Conservation (phyloP, 1,139 yeast species). For the Scheffersomyces stambukii region DNA sequence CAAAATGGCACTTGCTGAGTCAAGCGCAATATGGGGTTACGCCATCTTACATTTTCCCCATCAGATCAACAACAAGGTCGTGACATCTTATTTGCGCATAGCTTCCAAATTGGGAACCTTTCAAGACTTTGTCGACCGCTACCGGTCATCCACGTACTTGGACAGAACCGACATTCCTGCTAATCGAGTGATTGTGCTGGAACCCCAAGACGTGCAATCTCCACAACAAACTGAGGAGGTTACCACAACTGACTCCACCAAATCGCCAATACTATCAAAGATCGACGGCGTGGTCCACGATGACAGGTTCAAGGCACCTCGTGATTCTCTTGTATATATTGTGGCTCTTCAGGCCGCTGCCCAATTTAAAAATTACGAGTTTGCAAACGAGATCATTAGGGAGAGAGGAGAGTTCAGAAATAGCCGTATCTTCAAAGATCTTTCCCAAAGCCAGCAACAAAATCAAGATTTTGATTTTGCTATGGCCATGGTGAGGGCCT, state of each 20-base stretch:
- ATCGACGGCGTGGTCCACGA: conserved; percentile 4
- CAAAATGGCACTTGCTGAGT: conserved; percentile 60
- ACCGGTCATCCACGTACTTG: conserved; percentile 43
- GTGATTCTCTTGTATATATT: conserved; percentile 55
- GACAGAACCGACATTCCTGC: conserved; percentile 23
- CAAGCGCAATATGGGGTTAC: conserved; percentile 72
- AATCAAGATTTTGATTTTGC: conserved; percentile 68
- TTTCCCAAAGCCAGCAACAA: conserved; percentile 38
- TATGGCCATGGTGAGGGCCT: conserved; percentile 51
- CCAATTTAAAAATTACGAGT: conserved; percentile 44
- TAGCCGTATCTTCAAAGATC: conserved; percentile 39
- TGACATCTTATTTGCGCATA: conserved; percentile 52
- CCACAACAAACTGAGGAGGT: conserved; percentile 8
- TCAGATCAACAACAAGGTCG: conserved; percentile 36
- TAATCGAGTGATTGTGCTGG: conserved; percentile 11
- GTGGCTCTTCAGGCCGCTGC: conserved; percentile 67
- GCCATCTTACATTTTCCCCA: conserved; percentile 38
- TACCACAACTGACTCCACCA: conserved; percentile 11
- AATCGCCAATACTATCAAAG: conserved; percentile 24
- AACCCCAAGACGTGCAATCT: conserved; percentile 6
- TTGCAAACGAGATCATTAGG: conserved; percentile 67
- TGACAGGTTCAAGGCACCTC: conserved; percentile 23
- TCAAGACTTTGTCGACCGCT: conserved; percentile 50
- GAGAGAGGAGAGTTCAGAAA: conserved; percentile 76
- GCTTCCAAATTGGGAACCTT: conserved; percentile 45